Conservation (phyloP, 176 grass and related monocot genomes). For the Ensete ventricosum region DNA sequence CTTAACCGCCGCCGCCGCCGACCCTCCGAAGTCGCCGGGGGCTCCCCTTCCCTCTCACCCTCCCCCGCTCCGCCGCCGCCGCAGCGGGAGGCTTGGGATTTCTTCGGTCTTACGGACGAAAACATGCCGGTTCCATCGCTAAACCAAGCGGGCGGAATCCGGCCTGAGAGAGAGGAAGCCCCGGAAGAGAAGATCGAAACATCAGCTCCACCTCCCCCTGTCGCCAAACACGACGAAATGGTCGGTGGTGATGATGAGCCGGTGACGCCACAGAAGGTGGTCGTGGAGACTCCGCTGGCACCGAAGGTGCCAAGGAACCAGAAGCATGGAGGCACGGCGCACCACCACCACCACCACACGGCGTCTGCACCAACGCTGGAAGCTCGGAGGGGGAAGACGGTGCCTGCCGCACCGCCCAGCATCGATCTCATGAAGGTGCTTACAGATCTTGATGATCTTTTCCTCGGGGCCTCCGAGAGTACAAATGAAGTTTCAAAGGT, state of each 20-base stretch:
- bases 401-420: constrained; percentile 26
- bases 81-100: constrained; percentile 54
- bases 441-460: constrained; percentile 63
- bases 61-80: constrained; percentile 28
- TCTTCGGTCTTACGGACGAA: constrained; percentile 78
- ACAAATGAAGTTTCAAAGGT: constrained; percentile 65
- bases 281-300: constrained; percentile 30
- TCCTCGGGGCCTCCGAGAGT: constrained; percentile 79
- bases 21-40: neutral
- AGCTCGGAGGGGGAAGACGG: constrained; percentile 45
- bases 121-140: constrained; percentile 46
- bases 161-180: constrained; percentile 31
- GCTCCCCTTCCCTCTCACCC: neutral
- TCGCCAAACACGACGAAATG: neutral
- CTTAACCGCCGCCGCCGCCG: constrained; percentile 29
- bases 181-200: constrained; percentile 32
- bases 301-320: constrained; percentile 50
- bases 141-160: constrained; percentile 36
- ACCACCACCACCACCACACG: constrained; percentile 91
- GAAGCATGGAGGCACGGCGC: constrained; percentile 42
- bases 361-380: constrained; percentile 53
- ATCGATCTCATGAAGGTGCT: constrained; percentile 54
- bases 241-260: constrained; percentile 37
- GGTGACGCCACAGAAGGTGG: constrained; percentile 47
- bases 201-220: constrained; percentile 33